phyloP scores from a whole-genome alignment of 768 basidiomycete genomes.

The Trichaptum fuscoviolaceum region DNA sequence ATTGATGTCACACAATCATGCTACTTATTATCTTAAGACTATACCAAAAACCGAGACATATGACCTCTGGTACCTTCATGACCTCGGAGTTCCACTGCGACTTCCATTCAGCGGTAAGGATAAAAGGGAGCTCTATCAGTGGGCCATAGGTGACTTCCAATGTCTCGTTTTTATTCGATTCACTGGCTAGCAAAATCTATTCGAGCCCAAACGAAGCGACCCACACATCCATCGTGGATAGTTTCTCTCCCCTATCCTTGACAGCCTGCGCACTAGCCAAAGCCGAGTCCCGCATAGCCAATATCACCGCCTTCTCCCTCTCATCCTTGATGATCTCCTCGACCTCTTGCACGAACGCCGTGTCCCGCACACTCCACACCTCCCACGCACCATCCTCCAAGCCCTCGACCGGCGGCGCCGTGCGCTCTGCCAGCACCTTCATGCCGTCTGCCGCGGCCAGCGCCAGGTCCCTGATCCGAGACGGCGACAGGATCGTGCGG shows the following conservation, averaged over 20 bases:
- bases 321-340: conserved; percentile 23
- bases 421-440: conserved; percentile 17
- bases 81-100: too few relatives aligned
- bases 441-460: conserved; percentile 17
- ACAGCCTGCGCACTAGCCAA: conserved; percentile 12
- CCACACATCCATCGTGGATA: conserved; percentile 31
- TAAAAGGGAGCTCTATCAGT: too few relatives aligned
- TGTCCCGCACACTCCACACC: conserved; percentile 17
- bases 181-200: conserved; percentile 2
- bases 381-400: conserved; percentile 35
- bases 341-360: conserved; percentile 22
- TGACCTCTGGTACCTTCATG: too few relatives aligned
- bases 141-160: too few relatives aligned
- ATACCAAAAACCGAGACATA: too few relatives aligned
- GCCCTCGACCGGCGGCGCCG: conserved; percentile 18
- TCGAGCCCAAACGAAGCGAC: conserved; percentile 17
- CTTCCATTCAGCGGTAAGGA: too few relatives aligned
- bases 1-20: too few relatives aligned
- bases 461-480: conserved; percentile 24
- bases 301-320: conserved; percentile 26
- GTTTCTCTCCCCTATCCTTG: conserved; percentile 15
- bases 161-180: too few relatives aligned
- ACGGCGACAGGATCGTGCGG: conserved; percentile 31
- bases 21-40: too few relatives aligned
- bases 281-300: conserved; percentile 27